These are phyloP conservation scores for Mikania micrantha DNA, from an alignment of 129 eudicot species.

Conservation along the genomic window DNA sequence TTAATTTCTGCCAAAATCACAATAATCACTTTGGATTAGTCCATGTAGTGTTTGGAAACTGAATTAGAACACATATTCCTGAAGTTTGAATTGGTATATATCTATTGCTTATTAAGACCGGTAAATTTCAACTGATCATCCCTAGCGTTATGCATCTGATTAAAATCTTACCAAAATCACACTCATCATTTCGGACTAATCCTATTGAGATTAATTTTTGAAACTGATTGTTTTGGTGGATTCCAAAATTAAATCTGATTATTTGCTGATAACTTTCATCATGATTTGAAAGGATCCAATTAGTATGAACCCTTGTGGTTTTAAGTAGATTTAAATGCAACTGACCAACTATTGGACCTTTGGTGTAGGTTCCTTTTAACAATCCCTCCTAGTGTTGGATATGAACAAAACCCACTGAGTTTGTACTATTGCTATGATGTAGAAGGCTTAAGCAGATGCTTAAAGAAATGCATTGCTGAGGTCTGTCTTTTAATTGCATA, in stretches of 20 bases:
- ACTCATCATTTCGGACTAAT: too few species aligned
- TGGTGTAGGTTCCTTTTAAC: slow-evolving; percentile 72
- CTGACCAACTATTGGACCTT: slow-evolving; percentile 1
- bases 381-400: slow-evolving; percentile 94
- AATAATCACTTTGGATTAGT: neutral
- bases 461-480: slow-evolving; percentile 92
- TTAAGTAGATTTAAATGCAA: neutral
- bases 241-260: neutral
- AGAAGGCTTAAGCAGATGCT: slow-evolving; percentile 41
- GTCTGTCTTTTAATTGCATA: slow-evolving; percentile 24
- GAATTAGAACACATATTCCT: too few species aligned
- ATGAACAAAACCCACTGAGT: slow-evolving; percentile 90
- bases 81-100: too few species aligned
- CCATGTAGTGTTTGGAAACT: neutral
- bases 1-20: neutral
- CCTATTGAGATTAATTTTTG: neutral
- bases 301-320: neutral
- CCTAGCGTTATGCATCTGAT: too few species aligned
- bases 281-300: neutral
- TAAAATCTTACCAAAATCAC: too few species aligned
- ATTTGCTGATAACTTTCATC: neutral
- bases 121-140: too few species aligned
- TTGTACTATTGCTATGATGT: slow-evolving; percentile 75
- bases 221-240: neutral
- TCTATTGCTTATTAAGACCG: neutral